Conservation (phyloP, 2,329 filamentous ascomycete species). For the Verticillium albo-atrum region DNA sequence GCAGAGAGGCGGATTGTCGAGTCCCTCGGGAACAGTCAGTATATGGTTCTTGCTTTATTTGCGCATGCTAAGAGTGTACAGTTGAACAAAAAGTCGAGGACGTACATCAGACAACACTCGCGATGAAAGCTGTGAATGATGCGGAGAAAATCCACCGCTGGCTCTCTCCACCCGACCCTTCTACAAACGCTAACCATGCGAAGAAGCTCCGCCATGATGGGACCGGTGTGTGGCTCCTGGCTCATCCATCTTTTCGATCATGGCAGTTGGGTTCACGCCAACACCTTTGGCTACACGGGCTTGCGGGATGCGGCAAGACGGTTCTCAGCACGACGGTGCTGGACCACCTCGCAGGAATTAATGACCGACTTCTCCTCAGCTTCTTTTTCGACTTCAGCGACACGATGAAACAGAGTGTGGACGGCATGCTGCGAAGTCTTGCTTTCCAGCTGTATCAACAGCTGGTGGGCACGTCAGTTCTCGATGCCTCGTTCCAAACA, state of each 20-base stretch:
- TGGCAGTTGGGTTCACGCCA: conserved; percentile 10
- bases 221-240: conserved; percentile 11
- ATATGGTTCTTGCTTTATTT: too few relatives aligned
- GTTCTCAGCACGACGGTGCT: conserved; percentile 11
- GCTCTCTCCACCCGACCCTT: conserved; percentile 8
- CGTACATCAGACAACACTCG: background rate
- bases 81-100: background rate
- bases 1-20: too few relatives aligned
- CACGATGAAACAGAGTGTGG: conserved; percentile 8
- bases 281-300: conserved; percentile 14
- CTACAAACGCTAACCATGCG: conserved; percentile 7
- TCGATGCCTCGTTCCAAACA: background rate
- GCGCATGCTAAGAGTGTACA: background rate
- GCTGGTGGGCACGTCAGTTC: background rate
- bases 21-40: too few relatives aligned
- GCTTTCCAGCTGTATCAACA: conserved; percentile 14
- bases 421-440: conserved; percentile 10
- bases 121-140: background rate
- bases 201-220: conserved; percentile 6
- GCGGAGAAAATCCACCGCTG: conserved; percentile 7
- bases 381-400: conserved; percentile 19
- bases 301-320: conserved; percentile 15
- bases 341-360: conserved; percentile 3
- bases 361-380: background rate
- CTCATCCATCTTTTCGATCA: conserved; percentile 2